These are phyloP conservation scores for Candida tammaniensis DNA, from an alignment of 805 yeast species.

Conservation along the genomic window DNA sequence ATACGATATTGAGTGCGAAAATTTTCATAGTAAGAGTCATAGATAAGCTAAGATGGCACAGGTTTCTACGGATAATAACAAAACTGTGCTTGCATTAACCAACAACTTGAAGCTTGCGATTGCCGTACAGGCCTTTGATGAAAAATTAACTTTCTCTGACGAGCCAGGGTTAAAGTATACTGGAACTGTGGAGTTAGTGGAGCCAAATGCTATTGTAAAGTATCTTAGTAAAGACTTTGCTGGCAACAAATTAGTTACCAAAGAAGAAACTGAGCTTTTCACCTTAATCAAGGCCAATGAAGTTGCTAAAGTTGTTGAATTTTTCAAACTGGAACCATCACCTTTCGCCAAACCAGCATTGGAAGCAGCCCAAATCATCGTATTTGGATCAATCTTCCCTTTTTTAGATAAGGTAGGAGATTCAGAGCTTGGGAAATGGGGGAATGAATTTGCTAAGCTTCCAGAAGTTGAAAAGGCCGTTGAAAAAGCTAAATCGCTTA, in stretches of 20 bases:
- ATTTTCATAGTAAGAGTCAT: too few relatives aligned
- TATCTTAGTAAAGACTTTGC: slow-evolving; percentile 53
- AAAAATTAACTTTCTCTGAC: slow-evolving; percentile 15
- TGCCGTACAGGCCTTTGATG: slow-evolving; percentile 34
- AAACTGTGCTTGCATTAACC: slow-evolving; percentile 26
- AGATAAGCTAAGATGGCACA: too few relatives aligned
- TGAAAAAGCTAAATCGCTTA: slow-evolving; percentile 42
- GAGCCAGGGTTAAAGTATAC: slow-evolving; percentile 28
- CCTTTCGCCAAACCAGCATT: slow-evolving; percentile 23
- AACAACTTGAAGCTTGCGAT: slow-evolving; percentile 44
- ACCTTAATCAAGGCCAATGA: slow-evolving; percentile 35
- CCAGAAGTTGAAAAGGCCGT: slow-evolving; percentile 46
- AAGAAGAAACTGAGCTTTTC: slow-evolving; percentile 47
- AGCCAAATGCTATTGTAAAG: slow-evolving; percentile 69
- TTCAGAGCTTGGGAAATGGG: slow-evolving; percentile 33
- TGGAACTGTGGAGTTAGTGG: slow-evolving; percentile 48
- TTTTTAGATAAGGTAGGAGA: slow-evolving; percentile 20
- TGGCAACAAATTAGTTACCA: slow-evolving; percentile 26
- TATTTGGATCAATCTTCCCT: slow-evolving; percentile 59
- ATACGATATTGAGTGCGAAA: too few relatives aligned
- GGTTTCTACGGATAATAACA: slow-evolving; percentile 25
- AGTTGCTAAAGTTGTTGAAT: slow-evolving; percentile 20
- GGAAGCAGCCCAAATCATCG: slow-evolving; percentile 53
- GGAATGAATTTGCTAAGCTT: slow-evolving; percentile 33
- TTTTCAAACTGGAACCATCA: slow-evolving; percentile 15